Conservation (phyloP, 768 basidiomycete genomes). For the Leccinum fibrillosum region DNA sequence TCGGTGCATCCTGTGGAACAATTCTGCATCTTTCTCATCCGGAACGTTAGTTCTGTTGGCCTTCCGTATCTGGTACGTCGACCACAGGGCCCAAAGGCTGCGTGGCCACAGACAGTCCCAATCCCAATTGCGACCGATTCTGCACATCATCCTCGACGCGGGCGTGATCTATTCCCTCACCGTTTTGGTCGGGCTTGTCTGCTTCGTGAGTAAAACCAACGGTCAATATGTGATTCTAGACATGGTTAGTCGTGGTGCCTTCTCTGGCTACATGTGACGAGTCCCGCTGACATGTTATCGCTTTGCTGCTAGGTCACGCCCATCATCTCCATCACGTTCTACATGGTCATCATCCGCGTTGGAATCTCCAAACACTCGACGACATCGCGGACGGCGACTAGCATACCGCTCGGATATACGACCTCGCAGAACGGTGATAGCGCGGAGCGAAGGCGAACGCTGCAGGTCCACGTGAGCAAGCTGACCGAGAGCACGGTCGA, state of each 20-base stretch:
- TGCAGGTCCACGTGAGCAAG: not conserved
- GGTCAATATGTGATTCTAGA: too few species aligned
- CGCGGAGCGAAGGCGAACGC: not conserved
- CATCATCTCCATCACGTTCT: slow-evolving; percentile 15
- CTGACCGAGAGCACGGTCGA: not conserved
- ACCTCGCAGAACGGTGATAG: too few species aligned
- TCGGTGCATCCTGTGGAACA: not conserved
- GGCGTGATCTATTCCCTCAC: too few species aligned
- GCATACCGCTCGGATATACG: not conserved
- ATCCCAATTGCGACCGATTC: not conserved
- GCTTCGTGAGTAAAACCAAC: too few species aligned
- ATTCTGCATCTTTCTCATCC: not conserved
- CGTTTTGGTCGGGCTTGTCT: too few species aligned
- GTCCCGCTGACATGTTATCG: too few species aligned
- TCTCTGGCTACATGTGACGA: too few species aligned
- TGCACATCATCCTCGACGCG: not conserved
- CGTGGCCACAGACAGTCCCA: not conserved
- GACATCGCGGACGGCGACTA: too few species aligned
- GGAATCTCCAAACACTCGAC: not conserved
- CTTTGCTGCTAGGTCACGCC: not conserved
- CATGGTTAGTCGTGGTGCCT: too few species aligned
- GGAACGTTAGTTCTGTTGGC: not conserved
- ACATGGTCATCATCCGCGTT: slow-evolving; percentile 18
- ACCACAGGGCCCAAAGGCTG: not conserved
- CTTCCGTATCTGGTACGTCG: not conserved